These are phyloP conservation scores for Ajuga chamaepitys DNA, from an alignment of 257 asterid species.

Conservation along the genomic window DNA sequence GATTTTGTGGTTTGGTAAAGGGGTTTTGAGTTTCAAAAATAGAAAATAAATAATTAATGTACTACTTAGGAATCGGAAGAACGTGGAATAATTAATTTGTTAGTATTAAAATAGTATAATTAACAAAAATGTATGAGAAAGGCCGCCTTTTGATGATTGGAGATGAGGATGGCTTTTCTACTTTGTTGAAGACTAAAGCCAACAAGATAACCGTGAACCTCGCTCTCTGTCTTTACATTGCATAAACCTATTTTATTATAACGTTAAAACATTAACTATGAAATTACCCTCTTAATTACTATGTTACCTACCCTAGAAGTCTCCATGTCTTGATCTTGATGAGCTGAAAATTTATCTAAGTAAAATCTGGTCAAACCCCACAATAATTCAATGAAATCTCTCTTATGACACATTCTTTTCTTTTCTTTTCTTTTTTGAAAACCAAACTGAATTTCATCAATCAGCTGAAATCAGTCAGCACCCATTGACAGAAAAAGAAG, in stretches of 20 bases:
- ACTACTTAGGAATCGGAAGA: slow-evolving; percentile 28
- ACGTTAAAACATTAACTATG: neutral
- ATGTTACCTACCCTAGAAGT: neutral
- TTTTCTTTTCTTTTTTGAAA: too few species aligned
- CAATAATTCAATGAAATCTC: too few species aligned
- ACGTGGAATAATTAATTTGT: slow-evolving; percentile 30
- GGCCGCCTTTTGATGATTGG: slow-evolving; percentile 30
- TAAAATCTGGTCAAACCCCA: neutral
- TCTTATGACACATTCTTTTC: too few species aligned
- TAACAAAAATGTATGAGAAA: slow-evolving; percentile 3
- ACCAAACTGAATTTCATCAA: too few species aligned
- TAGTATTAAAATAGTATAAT: neutral
- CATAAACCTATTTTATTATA: too few species aligned
- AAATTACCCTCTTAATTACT: neutral
- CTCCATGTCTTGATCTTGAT: neutral
- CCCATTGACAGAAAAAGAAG: too few species aligned
- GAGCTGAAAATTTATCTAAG: neutral
- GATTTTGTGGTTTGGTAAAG: slow-evolving; percentile 18
- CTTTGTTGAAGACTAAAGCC: slow-evolving; percentile 16
- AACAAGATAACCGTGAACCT: slow-evolving; percentile 34
- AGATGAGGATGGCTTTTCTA: slow-evolving; percentile 27
- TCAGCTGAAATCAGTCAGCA: too few species aligned
- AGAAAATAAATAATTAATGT: neutral
- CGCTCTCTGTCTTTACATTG: slow-evolving; percentile 26
- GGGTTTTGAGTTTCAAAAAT: neutral